Evolutionary conservation across 106 monocot genomes (phyloP).

Genomic region (Dendrobium catenatum): DNA sequence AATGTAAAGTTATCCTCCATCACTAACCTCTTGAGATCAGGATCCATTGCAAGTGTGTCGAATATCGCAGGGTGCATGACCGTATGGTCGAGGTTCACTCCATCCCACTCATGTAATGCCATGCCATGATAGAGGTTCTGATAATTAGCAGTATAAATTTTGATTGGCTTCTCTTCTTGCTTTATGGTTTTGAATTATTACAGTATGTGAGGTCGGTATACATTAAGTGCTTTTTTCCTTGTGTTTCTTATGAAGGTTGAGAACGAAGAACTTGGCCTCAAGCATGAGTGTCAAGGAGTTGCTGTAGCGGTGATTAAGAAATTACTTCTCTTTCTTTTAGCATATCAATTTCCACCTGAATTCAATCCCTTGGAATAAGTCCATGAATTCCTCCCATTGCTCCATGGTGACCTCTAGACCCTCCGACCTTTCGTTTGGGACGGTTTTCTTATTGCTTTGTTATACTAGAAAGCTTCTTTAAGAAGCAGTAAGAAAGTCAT

Average conservation of each 20-base stretch:
- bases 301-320: background rate
- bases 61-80: constrained; percentile 24
- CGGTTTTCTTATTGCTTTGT: no score
- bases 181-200: constrained; percentile 2
- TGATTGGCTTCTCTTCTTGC: background rate
- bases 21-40: constrained; percentile 7
- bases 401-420: background rate
- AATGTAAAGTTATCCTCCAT: constrained; percentile 8
- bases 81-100: background rate
- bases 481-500: no score
- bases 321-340: background rate
- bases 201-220: constrained; percentile 18
- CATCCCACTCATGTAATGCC: background rate
- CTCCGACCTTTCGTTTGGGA: no score
- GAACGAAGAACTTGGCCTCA: constrained; percentile 7
- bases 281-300: background rate
- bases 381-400: background rate
- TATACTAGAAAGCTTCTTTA: no score
- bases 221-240: constrained; percentile 1
- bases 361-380: background rate
- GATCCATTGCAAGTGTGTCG: constrained; percentile 28
- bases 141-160: constrained; percentile 11
- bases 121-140: background rate
- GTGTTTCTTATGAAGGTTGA: constrained; percentile 17
- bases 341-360: constrained; percentile 1